Percentiles rank a stretch among this genome's conserved stretches.
These are phyloP conservation scores for Agapanthus africanus DNA, from an alignment of 106 monocot genomes.

Conservation along the genomic window DNA sequence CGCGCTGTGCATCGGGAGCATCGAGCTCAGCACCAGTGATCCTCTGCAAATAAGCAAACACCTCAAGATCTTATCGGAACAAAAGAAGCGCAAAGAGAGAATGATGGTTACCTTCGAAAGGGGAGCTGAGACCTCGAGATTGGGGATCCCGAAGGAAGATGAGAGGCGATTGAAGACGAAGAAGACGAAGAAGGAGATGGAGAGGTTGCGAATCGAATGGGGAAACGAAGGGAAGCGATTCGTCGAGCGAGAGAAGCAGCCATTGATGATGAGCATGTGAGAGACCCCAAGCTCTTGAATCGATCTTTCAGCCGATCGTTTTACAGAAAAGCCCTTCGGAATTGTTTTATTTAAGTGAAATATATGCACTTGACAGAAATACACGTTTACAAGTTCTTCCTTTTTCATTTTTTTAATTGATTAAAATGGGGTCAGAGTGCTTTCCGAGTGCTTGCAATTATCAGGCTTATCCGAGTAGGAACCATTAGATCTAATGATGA, in stretches of 20 bases:
- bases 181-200: background rate
- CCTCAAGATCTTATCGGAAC: background rate
- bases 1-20: constrained; percentile 14
- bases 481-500: no score
- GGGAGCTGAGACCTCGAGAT: background rate
- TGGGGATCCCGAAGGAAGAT: background rate
- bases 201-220: background rate
- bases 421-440: no score
- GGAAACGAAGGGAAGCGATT: background rate
- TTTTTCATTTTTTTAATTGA: no score
- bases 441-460: no score
- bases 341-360: no score
- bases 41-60: background rate
- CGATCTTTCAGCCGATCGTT: no score
- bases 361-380: no score
- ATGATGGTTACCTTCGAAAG: background rate
- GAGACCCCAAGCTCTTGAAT: no score
- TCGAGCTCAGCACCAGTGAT: constrained; percentile 4
- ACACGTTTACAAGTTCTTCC: no score
- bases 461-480: no score
- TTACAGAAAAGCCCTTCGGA: no score
- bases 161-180: background rate
- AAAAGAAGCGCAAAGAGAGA: background rate
- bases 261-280: background rate
- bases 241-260: background rate